Evolutionary conservation across 2,329 filamentous ascomycete species (phyloP), one percentile per base, ranked within the genome.

Genomic region (Neofusicoccum laricinum): DNA sequence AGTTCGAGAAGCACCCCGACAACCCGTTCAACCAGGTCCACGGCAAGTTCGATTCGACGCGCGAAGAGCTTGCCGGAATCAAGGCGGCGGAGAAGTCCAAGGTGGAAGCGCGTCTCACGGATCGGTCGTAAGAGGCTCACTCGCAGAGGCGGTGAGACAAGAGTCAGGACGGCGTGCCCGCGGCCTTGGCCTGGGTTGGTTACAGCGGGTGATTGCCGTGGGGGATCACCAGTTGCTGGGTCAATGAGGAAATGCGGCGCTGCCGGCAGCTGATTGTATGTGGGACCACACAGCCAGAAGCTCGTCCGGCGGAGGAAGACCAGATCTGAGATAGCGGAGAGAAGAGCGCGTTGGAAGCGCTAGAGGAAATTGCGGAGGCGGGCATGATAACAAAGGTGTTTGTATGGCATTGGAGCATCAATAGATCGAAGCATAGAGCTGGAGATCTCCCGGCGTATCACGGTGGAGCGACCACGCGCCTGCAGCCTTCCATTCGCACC

Each of bases 21-120:
- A 99, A 99, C 77, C 95, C 95, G 14, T 95, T 96, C 80, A 97
- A 97, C 80, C 92, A 96, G 80, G 88, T 89, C 15, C 86, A 82
- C 59, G 91, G 88, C 2, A 77, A 82, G 2, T 96, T 92, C 79
- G 91, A 99, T 77, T 86, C 91, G 62, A 86, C 84, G 21, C 90
- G 86, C 78, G 91, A 92, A 3, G 94, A 99, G 71, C 72, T 97
- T 49, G 82, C 82, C 55, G 83, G 86, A 55, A 79, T 93, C 65
- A 86, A 82, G 73, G 81, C 87, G 46, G 77, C 83, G 63, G 91
- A 96, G 81, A 88, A 84, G 79, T 74, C 78, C 69, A 93, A 90
- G 84, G 88, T 91, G 68, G 93, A 97, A 83, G 79, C 81, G 71
- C 85, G 90, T 65, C 80, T 96, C 68, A 84, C 78, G 19, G 61